These are phyloP conservation scores for Aspergillus kassunensis DNA, from an alignment of 495 filamentous ascomycete genomes.

Conservation along the genomic window DNA sequence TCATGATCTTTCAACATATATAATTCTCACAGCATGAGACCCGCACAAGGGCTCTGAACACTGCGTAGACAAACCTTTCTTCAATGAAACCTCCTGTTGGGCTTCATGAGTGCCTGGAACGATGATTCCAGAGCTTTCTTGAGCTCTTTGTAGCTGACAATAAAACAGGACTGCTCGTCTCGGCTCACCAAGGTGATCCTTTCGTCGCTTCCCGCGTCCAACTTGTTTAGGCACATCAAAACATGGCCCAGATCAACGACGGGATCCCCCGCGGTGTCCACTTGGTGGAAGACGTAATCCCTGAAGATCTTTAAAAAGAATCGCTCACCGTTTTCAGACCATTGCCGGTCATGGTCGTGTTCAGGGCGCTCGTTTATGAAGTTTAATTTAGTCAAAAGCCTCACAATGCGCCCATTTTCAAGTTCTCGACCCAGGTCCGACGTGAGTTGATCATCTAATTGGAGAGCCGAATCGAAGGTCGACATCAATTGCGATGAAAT, in stretches of 20 bases:
- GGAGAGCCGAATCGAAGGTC: conserved; percentile 68
- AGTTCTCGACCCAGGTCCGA: conserved; percentile 72
- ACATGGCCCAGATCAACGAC: conserved; percentile 83
- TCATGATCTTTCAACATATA: conserved; percentile 12
- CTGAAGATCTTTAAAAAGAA: conserved; percentile 90
- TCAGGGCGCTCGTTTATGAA: conserved; percentile 87
- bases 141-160: conserved; percentile 83
- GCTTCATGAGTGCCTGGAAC: conserved; percentile 75
- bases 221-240: conserved; percentile 75
- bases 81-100: conserved; percentile 42
- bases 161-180: conserved; percentile 80
- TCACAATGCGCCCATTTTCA: conserved; percentile 84
- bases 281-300: conserved; percentile 95
- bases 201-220: conserved; percentile 88
- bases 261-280: conserved; percentile 76
- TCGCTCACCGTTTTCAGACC: conserved; percentile 87
- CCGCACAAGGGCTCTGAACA: not conserved
- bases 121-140: conserved; percentile 72
- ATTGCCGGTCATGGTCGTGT: conserved; percentile 65
- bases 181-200: conserved; percentile 78
- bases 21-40: conserved; percentile 3
- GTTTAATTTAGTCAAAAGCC: conserved; percentile 78
- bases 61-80: not conserved
- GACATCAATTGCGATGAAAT: conserved; percentile 70
- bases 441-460: conserved; percentile 68